Percentiles rank a stretch among this genome's conserved stretches.
These are phyloP conservation scores for Asterochloris erici DNA, from an alignment of 139 green algal species.

Conservation along the genomic window DNA sequence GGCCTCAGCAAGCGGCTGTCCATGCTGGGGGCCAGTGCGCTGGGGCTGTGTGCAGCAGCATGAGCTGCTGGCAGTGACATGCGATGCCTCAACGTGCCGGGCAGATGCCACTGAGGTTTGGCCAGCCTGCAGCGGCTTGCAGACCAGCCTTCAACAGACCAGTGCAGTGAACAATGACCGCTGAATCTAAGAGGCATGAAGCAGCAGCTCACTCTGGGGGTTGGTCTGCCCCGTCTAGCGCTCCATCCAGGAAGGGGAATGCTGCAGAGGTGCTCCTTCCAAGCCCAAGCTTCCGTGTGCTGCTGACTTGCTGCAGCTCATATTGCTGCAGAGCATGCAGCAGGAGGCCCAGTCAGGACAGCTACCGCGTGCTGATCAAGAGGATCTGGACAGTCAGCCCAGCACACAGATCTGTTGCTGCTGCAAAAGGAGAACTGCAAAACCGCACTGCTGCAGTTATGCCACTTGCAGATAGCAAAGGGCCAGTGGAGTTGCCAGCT, in stretches of 20 bases:
- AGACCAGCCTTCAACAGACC: background rate
- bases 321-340: slow-evolving; percentile 2
- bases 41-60: no score
- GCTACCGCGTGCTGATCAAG: background rate
- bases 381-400: no score
- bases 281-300: background rate
- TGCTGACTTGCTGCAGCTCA: slow-evolving; percentile 1
- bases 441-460: background rate
- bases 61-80: background rate
- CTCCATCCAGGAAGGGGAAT: slow-evolving; percentile 6
- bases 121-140: no score
- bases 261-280: background rate
- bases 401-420: no score
- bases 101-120: no score
- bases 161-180: background rate
- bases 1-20: no score
- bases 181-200: background rate
- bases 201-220: background rate
- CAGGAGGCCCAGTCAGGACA: background rate
- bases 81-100: no score
- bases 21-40: background rate
- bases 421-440: background rate
- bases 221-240: background rate
- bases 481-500: background rate
- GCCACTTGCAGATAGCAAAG: background rate